Percentiles rank a stretch among this genome's conserved stretches.
Evolutionary conservation across 768 basidiomycete species (phyloP).

Genomic region (Psilocybe cubensis): DNA sequence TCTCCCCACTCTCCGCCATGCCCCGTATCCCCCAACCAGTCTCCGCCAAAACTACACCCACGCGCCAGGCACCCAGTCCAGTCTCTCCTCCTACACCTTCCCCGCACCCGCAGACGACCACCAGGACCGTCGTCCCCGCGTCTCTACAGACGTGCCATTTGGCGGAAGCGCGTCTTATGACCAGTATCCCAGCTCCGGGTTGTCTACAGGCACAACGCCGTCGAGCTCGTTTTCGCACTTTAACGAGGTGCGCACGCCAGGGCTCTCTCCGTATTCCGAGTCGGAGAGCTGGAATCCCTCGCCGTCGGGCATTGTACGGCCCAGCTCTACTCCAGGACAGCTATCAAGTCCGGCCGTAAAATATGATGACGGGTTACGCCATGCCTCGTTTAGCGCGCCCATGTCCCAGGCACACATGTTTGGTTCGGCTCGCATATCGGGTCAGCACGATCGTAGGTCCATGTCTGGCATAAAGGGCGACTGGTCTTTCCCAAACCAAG

Average conservation of each 20-base stretch:
- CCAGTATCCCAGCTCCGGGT: constrained; percentile 51
- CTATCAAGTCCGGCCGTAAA: constrained; percentile 57
- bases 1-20: constrained; percentile 59
- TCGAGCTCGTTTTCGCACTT: constrained; percentile 53
- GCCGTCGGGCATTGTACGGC: constrained; percentile 63
- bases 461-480: constrained; percentile 64
- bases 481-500: constrained; percentile 68
- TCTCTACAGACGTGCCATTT: constrained; percentile 49
- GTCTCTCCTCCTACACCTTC: constrained; percentile 57
- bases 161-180: constrained; percentile 40
- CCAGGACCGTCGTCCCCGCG: constrained; percentile 50
- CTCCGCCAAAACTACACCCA: constrained; percentile 52
- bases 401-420: constrained; percentile 66
- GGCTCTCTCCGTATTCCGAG: constrained; percentile 49
- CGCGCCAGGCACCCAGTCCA: constrained; percentile 44
- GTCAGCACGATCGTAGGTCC: constrained; percentile 67
- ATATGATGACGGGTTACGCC: constrained; percentile 74
- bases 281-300: constrained; percentile 59
- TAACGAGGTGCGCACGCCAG: constrained; percentile 46
- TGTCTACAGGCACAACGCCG: constrained; percentile 55
- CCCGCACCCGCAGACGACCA: constrained; percentile 47
- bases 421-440: constrained; percentile 72
- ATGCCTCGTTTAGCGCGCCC: constrained; percentile 65
- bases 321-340: constrained; percentile 69
- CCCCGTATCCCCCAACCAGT: constrained; percentile 57